Percentiles rank a stretch among this genome's conserved stretches.
Evolutionary conservation across 2,329 filamentous ascomycete species (phyloP).

Genomic region (Trichoderma koningii): DNA sequence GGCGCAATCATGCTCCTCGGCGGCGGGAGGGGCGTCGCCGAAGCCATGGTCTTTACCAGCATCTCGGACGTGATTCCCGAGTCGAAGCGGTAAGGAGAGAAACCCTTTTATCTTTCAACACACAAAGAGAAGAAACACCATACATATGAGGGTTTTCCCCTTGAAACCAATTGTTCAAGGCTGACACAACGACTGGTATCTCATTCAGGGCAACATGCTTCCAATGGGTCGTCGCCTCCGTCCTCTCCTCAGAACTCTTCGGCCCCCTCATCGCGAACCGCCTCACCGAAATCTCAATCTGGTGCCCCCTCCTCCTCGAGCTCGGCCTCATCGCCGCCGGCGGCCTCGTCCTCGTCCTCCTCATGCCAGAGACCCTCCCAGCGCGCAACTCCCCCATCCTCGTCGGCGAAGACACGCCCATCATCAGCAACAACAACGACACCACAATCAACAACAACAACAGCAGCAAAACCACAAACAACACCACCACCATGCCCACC

Average conservation of each 20-base stretch:
- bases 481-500: not conserved
- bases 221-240: conserved; percentile 33
- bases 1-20: conserved; percentile 33
- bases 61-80: conserved; percentile 31
- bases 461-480: not conserved
- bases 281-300: conserved; percentile 31
- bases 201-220: conserved; percentile 32
- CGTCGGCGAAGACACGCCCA: not conserved
- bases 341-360: conserved; percentile 28
- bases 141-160: too few relatives aligned
- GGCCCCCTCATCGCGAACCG: conserved; percentile 30
- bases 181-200: too few relatives aligned
- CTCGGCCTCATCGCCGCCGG: conserved; percentile 30
- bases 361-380: conserved; percentile 33
- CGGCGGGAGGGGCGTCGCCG: conserved; percentile 34
- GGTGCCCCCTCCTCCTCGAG: conserved; percentile 32
- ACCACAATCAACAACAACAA: not conserved
- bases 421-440: not conserved
- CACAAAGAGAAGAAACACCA: too few relatives aligned
- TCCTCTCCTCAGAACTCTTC: conserved; percentile 32
- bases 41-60: conserved; percentile 37
- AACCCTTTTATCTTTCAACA: too few relatives aligned
- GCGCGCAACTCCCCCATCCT: not conserved
- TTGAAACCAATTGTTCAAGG: too few relatives aligned
- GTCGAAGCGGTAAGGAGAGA: conserved; percentile 27